A percentile compares a stretch with the other conserved stretches of the same genome.
Evolutionary conservation across 2,329 filamentous ascomycete genomes (phyloP).

Genomic region (Cladosporium austrohemisphaericum): DNA sequence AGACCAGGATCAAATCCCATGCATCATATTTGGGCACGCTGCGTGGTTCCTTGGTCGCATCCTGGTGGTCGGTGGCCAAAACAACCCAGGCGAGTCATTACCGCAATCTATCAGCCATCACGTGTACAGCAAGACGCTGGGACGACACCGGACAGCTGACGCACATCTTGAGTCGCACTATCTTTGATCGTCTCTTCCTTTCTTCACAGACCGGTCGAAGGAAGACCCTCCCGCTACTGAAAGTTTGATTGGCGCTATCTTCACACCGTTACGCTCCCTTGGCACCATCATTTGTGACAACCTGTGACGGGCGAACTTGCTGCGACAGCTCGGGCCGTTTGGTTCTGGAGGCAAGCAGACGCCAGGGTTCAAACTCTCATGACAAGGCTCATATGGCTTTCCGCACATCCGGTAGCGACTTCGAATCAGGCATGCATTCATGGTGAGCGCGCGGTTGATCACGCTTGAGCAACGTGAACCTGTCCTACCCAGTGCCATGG

Average conservation of each 20-base stretch:
- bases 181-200: not conserved
- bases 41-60: no score
- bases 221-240: conserved; percentile 1
- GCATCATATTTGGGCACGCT: no score
- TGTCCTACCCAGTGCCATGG: conserved; percentile 2
- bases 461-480: not conserved
- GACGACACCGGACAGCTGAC: not conserved
- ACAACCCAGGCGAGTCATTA: conserved; percentile 10
- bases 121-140: conserved; percentile 1
- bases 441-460: no score
- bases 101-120: conserved; percentile 1
- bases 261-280: conserved; percentile 6
- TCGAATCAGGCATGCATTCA: no score
- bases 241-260: conserved; percentile 9
- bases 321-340: conserved; percentile 13
- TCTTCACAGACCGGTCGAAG: conserved; percentile 5
- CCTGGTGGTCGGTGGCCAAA: no score
- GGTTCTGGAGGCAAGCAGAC: not conserved
- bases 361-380: not conserved
- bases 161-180: not conserved
- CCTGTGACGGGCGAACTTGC: conserved; percentile 2
- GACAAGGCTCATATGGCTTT: no score
- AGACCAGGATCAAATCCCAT: no score
- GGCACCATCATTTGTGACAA: not conserved
- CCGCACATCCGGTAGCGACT: no score